Evolutionary conservation across 148 eudicot genomes (phyloP), one percentile per base, ranked within the genome.

Genomic region (Fallopia convolvulus): DNA sequence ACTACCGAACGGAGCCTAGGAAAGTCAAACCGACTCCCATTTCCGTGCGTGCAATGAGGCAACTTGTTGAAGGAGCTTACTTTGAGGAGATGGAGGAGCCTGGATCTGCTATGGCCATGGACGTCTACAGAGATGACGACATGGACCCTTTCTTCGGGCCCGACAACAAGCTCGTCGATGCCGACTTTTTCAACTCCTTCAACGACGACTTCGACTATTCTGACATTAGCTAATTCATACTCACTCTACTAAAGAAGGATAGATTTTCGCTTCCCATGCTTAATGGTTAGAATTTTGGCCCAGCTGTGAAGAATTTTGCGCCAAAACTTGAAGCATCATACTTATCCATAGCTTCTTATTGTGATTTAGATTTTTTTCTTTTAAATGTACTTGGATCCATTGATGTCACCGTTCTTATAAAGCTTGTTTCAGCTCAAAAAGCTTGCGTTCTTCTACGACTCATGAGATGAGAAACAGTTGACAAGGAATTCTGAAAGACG

Each of bases 131-230:
- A 26, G 90, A 86, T 77, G 85, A 53, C 39, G 39, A 36, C 3
- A 3, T 36, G 4, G 39, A 2, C 39, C 39, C 39, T 41, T 71
- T 86, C 26, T 88, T 88, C 83, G 89, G 89, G 2, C 36, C 44
- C 33, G 72, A 72, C 79, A 84, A 72, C 83, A 83, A 85, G 73
- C 83, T 88, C 33, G 84, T 84, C 47, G 87, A 86, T 58, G 58
- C 91, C 72, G 87, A 84, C 61, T 88, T 88, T 83, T 88, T 79
- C 87, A 86, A 86, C 76, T 75, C 84, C 71, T 88, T 88, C 77
- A 79, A 84, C 2, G 89, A 88, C 66, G 89, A 88, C 72, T 88
- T 88, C 79, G 89, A 88, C 55, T 87, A 88, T 58, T 49, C 85
- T 9, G 91, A 88, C 70, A 85, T 88, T 80, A 88, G 85, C 75